Base-by-base conservation (phyloP, 805 yeast genomes). In the Schizosaccharomyces osmophilus region DNA sequence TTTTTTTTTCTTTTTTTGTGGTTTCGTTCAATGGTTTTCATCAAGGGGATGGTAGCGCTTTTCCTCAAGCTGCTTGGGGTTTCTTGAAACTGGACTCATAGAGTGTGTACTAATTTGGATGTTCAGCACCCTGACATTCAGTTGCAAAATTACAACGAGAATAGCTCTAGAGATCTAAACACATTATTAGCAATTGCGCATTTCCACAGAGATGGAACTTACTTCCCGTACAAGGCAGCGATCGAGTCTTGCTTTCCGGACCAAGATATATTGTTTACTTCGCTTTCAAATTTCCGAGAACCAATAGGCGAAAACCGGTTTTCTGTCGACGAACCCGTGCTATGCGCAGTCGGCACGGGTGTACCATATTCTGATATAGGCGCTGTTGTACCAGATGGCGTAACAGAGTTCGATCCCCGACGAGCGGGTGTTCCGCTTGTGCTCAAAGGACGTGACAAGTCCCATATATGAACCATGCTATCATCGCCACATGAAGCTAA, bases 201-300 rank as follows among this genome's bases (percentile, higher is more conserved):
- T 36, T 36, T 9, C 1, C 15, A 9, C 2, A 9, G 17, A 36
- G 1, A 36, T 36, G 3, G 57, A 8, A 29, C 78, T 1, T 83
- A 81, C 64, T 79, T 79, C 2, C 89, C 90, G 62, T 80, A 74
- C 29, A 82, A 81, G 8, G 80, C 79, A 3, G 94, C 95, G 65
- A 87, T 75, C 94, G 95, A 87, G 64, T 82, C 83, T 15, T 90
- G 95, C 26, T 72, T 70, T 6, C 78, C 77, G 61, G 77, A 76
- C 95, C 95, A 87, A 57, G 83, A 75, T 15, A 83, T 82, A 67
- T 82, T 80, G 71, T 88, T 89, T 24, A 88, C 78, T 70, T 89
- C 97, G 65, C 79, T 70, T 3, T 78, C 76, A 63, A 82, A 89
- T 48, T 78, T 76, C 68, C 79, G 83, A 6, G 81, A 82, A 63